Evolutionary conservation across 106 monocot species (phyloP), one percentile per base, ranked within the genome.

Genomic region (Dactylorhiza incarnata): DNA sequence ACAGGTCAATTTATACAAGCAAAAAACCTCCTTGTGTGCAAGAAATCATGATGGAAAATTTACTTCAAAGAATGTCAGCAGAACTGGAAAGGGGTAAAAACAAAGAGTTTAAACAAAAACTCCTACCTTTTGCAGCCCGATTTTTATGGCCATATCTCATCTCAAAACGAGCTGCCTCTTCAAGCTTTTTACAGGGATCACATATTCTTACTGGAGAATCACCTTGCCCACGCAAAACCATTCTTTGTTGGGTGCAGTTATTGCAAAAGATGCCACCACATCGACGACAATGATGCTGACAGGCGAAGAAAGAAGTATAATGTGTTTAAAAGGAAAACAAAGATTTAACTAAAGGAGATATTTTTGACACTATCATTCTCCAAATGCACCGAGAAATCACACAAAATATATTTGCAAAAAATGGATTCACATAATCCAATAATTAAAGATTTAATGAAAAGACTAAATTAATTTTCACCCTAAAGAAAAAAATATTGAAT

Each of bases 191-290:
- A 76, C 99, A 99, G 45, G 99, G 99, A 69, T 91, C 86, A 78
- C 99, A 99, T 47, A 99, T 99, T 61, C 99, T 84, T 62, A 99
- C 99, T 22, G 91, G 86, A 53, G 91, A 84, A 73, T 99, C 99
- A 48, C 99, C 99, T 88, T 99, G 99, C 48, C 94, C 94, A 58
- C 99, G 87, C 81, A 99, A 84, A 59, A 86, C 45, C 94, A 99
- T 99, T 78, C 91, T 89, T 73, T 99, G 94, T 29, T 78, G 84
- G 63, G 94, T 99, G 86, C 99, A 99, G 68, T 67, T 88, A 62
- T 83, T 90, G 80, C 99, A 99, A 74, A 99, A 99, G 70, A 99
- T 74, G 43, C 99, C 99, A 61, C 99, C 99, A 81, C 99, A 99
- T 88, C 99, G 81, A 23, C 91, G 94, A 67, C 99, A 99, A 63